Evolutionary conservation across 768 basidiomycete species (phyloP), one percentile per base, ranked within the genome.

Genomic region (Phylloporus rhodoxanthus): DNA sequence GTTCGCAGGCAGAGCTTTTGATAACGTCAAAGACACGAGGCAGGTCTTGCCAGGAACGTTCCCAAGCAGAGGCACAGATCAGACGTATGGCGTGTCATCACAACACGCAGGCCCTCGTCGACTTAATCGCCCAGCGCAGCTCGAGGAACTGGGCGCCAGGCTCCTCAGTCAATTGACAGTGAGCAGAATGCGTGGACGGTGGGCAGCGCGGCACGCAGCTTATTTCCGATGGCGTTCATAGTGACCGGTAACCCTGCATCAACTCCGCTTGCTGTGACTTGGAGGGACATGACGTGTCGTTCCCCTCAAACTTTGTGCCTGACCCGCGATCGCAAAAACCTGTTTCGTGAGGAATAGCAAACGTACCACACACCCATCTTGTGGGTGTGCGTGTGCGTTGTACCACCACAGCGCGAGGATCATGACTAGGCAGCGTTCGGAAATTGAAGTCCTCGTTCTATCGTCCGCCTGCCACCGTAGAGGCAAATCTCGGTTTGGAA

Each of bases 131-230:
- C 13, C 33, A 14, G 33, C 15, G 15, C 33, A 15, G 33, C 36
- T 20, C 36, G 9, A 11, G 10, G 17, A 30, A 30, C 3, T 30
- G 29, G 11, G 29, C 29, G 29, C 29, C 20, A 37, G 17, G 33
- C 59, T n/a, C 83, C 78, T 29, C 2, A 81, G 65, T 76, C 77
- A 83, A 55, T 79, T n/a, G n/a, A n/a, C 76, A 4, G 75, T 80
- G n/a, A 82, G 68, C 72, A 20, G 43, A 8, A 10, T 8, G 14
- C 5, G 42, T n/a, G 11, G 30, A 23, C 23, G 2, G 26, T 26
- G 33, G 41, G 33, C 7, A 23, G 49, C 36, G 47, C 21, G 38
- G 30, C 40, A 58, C 17, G 48, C 34, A 36, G 34, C 9, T 45
- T 26, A 57, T 45, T 45, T 23, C 43, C 43, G 50, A 23, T 19